Conservation (phyloP, 1,284 basidiomycete genomes). For the Cutaneotrichosporon spelunceum region DNA sequence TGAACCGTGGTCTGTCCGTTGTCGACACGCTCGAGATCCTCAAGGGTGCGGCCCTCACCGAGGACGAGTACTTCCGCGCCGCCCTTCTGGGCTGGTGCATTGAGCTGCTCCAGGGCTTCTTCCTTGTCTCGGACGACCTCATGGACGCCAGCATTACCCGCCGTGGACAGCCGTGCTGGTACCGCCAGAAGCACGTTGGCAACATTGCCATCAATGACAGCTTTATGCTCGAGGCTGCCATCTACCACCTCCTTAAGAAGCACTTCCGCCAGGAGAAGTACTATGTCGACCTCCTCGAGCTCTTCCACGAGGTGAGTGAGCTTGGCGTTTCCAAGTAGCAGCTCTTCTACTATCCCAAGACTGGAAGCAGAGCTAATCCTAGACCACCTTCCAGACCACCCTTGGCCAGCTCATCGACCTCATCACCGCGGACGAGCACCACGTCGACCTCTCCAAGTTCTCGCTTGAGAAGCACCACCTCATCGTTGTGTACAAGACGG, state of each 20-base stretch:
- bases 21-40: conserved; percentile 91
- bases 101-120: conserved; percentile 97
- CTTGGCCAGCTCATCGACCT: conserved; percentile 94
- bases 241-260: conserved; percentile 84
- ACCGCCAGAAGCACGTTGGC: conserved; percentile 67
- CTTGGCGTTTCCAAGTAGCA: conserved; percentile 20
- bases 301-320: conserved; percentile 71
- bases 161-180: conserved; percentile 98
- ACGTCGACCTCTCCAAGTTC: conserved; percentile 83
- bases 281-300: conserved; percentile 84
- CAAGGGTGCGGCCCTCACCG: conserved; percentile 60
- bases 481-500: conserved; percentile 97
- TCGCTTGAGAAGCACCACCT: conserved; percentile 79
- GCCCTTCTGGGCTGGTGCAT: conserved; percentile 95
- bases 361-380: neutral
- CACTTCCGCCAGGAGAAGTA: conserved; percentile 79
- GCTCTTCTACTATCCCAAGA: neutral
- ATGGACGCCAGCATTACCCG: conserved; percentile 93
- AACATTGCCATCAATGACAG: conserved; percentile 95
- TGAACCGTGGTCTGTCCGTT: conserved; percentile 92
- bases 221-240: conserved; percentile 93
- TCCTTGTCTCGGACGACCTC: conserved; percentile 96
- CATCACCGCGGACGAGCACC: conserved; percentile 88
- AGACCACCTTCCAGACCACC: conserved; percentile 87
- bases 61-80: conserved; percentile 84